Conservation (phyloP, 2,329 filamentous ascomycete genomes). For the Scedosporium minutisporum region DNA sequence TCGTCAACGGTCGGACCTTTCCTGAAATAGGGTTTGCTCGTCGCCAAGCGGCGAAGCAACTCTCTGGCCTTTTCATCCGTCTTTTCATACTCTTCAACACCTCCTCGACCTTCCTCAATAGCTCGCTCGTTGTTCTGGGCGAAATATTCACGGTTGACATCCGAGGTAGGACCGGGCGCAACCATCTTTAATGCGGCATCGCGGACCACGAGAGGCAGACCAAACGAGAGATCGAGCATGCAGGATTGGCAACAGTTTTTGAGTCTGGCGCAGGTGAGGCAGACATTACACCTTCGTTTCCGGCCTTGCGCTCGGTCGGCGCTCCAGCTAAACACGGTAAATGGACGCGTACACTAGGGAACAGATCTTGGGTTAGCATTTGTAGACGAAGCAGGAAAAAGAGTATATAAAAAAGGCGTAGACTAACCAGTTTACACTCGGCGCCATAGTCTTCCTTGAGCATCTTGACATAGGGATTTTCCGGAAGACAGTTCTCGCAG, state of each 20-base stretch:
- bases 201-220: constrained; percentile 84
- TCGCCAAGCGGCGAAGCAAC: constrained; percentile 70
- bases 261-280: constrained; percentile 87
- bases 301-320: constrained; percentile 78
- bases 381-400: background rate
- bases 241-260: constrained; percentile 99
- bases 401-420: background rate
- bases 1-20: constrained; percentile 71
- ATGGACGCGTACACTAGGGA: constrained; percentile 71
- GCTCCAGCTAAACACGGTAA: constrained; percentile 93
- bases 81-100: constrained; percentile 86
- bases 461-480: constrained; percentile 98
- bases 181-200: constrained; percentile 98
- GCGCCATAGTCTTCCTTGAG: constrained; percentile 92
- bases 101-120: constrained; percentile 81
- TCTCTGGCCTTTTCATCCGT: constrained; percentile 95
- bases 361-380: background rate
- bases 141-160: constrained; percentile 94
- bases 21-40: constrained; percentile 91
- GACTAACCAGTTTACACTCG: constrained; percentile 59
- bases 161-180: constrained; percentile 81
- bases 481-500: constrained; percentile 86
- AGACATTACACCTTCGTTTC: constrained; percentile 90
- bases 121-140: constrained; percentile 95
- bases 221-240: constrained; percentile 96